Base-by-base conservation (phyloP, 352 stramenopile genomes). In the Phytophthora sansomeana region DNA sequence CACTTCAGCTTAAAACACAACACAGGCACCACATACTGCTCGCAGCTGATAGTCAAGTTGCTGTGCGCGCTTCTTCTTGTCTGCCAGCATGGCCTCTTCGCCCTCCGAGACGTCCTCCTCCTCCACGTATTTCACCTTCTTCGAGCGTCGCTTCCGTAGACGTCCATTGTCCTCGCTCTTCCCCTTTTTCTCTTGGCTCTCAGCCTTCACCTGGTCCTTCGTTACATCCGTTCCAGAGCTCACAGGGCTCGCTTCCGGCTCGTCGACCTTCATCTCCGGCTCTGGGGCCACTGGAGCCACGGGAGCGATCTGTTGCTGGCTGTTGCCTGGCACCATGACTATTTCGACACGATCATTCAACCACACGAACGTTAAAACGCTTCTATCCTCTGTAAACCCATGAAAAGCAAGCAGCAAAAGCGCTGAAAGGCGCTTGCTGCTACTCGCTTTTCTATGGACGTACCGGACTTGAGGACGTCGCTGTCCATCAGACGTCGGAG, bases 71-170 rank as follows among this genome's bases (percentile, higher is more conserved):
- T 81, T 79, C 51, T 90, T 90, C 52, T 93, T 93, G 36, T 93
- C 81, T 14, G 57, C 73, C 9, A 77, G 65, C 2, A 85, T 51
- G 5, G 68, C 58, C 36, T 89, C 69, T 59, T 95, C 87, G 44
- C 69, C 81, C 42, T 95, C 87, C 2, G 85, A 95, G 2, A 82
- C 49, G 38, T 78, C 74, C 53, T 91, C 87, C 0, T 93, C 85
- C 26, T 92, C 78, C 38, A 91, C 78, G 64, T 95, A 95, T 53
- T 87, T 93, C 21, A 95, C 59, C 32, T 74, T 75, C 66, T 93
- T 93, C 35, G 59, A 72, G 32, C 80, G 83, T 26, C 82, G 75
- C 33, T 80, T 78, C 5, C 80, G 75, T 3, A 24, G 21, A 8
- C 81, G 64, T 19, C 41, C 43, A 42, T 65, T 29, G 26, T 70